Conservation (phyloP, 805 yeast genomes). For the Blastobotrys chiropterorum region DNA sequence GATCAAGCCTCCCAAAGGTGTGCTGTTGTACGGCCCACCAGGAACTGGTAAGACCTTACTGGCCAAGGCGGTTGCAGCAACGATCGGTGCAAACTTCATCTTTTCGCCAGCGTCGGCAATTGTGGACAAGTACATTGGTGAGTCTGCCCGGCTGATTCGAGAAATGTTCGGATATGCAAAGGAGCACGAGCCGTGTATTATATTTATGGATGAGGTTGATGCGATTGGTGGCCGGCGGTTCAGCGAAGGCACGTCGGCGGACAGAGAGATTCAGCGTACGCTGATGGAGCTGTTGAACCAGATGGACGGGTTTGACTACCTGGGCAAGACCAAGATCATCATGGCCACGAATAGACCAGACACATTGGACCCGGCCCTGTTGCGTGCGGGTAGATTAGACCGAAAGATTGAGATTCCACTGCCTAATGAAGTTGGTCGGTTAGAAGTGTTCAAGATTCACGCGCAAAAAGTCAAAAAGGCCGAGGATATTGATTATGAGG, state of each 20-base stretch:
- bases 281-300: conserved; percentile 91
- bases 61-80: conserved; percentile 98
- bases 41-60: conserved; percentile 96
- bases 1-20: conserved; percentile 98
- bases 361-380: conserved; percentile 92
- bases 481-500: conserved; percentile 96
- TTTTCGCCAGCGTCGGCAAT: conserved; percentile 98
- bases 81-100: conserved; percentile 95
- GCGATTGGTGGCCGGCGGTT: conserved; percentile 98
- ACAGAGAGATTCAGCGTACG: conserved; percentile 97
- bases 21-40: conserved; percentile 93
- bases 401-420: conserved; percentile 92
- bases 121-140: conserved; percentile 97
- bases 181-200: conserved; percentile 97
- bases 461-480: conserved; percentile 76
- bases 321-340: conserved; percentile 94
- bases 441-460: conserved; percentile 92
- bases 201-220: conserved; percentile 97
- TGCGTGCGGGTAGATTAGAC: conserved; percentile 96
- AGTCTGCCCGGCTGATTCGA: conserved; percentile 90
- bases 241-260: conserved; percentile 97
- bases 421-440: conserved; percentile 93
- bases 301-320: conserved; percentile 97
- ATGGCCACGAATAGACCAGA: conserved; percentile 99
- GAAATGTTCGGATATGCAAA: conserved; percentile 98